phyloP scores from a whole-genome alignment of 345 rosid species.

The Moricandia arvensis region DNA sequence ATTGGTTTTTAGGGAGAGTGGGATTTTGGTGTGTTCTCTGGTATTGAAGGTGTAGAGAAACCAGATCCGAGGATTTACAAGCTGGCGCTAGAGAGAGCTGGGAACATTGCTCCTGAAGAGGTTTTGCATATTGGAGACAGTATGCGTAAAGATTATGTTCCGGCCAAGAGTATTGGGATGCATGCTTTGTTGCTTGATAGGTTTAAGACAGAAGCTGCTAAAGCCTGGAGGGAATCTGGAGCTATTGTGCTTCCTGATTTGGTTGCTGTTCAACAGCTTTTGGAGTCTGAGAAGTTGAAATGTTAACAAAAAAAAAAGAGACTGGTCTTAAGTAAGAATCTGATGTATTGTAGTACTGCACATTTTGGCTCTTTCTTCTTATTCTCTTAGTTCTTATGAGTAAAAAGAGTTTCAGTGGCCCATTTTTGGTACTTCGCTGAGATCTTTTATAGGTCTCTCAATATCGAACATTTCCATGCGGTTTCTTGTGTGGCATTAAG shows the following conservation, averaged over 20 bases:
- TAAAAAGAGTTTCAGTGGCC: background rate
- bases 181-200: conserved; percentile 84
- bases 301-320: conserved; percentile 16
- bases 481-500: conserved; percentile 61
- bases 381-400: conserved; percentile 14
- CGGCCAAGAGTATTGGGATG: conserved; percentile 87
- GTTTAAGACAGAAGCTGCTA: conserved; percentile 80
- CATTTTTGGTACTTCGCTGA: background rate
- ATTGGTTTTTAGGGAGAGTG: conserved; percentile 63
- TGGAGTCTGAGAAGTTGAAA: conserved; percentile 46
- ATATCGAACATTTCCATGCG: conserved; percentile 59
- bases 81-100: conserved; percentile 77
- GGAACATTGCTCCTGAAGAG: conserved; percentile 69
- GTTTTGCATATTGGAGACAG: conserved; percentile 87
- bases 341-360: conserved; percentile 23
- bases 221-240: conserved; percentile 75
- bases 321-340: background rate
- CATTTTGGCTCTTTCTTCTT: conserved; percentile 8
- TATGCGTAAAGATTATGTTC: conserved; percentile 82
- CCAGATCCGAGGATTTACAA: conserved; percentile 74
- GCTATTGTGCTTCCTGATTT: conserved; percentile 84
- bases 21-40: conserved; percentile 98
- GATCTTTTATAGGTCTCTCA: background rate
- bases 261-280: conserved; percentile 59
- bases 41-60: conserved; percentile 89